phyloP scores from a whole-genome alignment of 768 basidiomycete genomes.

The Jaapia argillacea region DNA sequence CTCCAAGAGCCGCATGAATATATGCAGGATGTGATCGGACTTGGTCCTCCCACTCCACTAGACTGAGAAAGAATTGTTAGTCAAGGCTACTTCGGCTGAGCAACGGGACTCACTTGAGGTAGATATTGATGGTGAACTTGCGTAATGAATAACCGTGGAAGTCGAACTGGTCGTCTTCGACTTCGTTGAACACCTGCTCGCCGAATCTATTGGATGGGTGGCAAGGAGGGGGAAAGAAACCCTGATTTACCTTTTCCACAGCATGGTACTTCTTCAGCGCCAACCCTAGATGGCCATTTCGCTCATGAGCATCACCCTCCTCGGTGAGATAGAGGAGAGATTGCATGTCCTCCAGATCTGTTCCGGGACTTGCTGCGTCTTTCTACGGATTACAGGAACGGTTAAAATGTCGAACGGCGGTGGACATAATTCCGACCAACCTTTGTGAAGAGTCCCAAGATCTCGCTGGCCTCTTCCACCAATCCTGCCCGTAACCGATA shows the following conservation, averaged over 20 bases:
- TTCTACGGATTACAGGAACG: conserved; percentile 46
- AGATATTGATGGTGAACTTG: conserved; percentile 80
- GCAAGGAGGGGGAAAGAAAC: background rate
- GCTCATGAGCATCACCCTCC: conserved; percentile 63
- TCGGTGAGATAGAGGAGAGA: conserved; percentile 80
- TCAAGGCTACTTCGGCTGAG: background rate
- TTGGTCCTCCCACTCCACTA: conserved; percentile 75
- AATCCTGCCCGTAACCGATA: conserved; percentile 81
- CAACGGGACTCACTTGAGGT: conserved; percentile 57
- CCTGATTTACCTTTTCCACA: conserved; percentile 51
- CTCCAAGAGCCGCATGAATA: conserved; percentile 59
- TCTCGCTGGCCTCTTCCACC: conserved; percentile 59
- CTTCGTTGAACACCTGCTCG: conserved; percentile 64
- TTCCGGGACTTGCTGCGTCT: conserved; percentile 63
- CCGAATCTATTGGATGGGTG: background rate
- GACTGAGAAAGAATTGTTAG: conserved; percentile 28
- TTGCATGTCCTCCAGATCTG: conserved; percentile 94
- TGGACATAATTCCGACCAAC: conserved; percentile 27
- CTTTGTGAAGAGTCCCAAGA: conserved; percentile 89
- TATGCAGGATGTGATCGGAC: conserved; percentile 73
- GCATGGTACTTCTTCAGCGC: conserved; percentile 82
- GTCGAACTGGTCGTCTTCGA: conserved; percentile 95
- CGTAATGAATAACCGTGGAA: conserved; percentile 94
- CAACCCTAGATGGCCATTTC: conserved; percentile 54
- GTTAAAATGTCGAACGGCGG: conserved; percentile 1